A percentile compares a stretch with the other conserved stretches of the same genome.
phyloP scores from a whole-genome alignment of 2,329 filamentous ascomycete species.

The Hypoxylon sp. region DNA sequence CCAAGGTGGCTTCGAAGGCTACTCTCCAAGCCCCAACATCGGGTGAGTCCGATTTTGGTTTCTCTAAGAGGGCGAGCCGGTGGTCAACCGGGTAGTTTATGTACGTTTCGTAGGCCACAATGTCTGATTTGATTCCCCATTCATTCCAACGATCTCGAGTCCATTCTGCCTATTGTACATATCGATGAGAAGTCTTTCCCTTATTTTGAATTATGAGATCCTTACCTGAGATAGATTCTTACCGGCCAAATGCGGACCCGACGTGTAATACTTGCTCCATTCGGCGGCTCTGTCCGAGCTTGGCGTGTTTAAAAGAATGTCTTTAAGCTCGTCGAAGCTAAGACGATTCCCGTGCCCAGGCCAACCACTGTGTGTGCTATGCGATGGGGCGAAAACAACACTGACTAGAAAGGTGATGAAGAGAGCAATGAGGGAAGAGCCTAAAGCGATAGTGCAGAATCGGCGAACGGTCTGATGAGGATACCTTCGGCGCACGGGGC shows the following conservation, averaged over 20 bases:
- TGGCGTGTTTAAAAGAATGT: conserved; percentile 72
- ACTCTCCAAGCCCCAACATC: conserved; percentile 67
- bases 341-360: conserved; percentile 55
- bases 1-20: conserved; percentile 82
- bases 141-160: conserved; percentile 80
- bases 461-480: conserved; percentile 73
- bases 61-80: conserved; percentile 75
- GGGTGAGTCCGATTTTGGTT: conserved; percentile 56
- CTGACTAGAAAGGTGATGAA: conserved; percentile 63
- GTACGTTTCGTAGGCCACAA: conserved; percentile 81
- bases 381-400: conserved; percentile 52
- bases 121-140: conserved; percentile 75
- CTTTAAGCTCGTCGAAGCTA: conserved; percentile 66
- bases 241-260: conserved; percentile 81
- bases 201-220: background rate
- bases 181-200: conserved; percentile 7
- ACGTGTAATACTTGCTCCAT: conserved; percentile 84
- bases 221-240: conserved; percentile 79
- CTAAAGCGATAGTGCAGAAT: conserved; percentile 74
- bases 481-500: conserved; percentile 68
- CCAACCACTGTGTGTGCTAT: conserved; percentile 46
- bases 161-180: conserved; percentile 72
- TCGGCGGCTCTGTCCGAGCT: conserved; percentile 71
- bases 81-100: conserved; percentile 83
- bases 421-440: conserved; percentile 68